phyloP scores from a whole-genome alignment of 2,329 filamentous ascomycete genomes.

The Mycogone perniciosa region DNA sequence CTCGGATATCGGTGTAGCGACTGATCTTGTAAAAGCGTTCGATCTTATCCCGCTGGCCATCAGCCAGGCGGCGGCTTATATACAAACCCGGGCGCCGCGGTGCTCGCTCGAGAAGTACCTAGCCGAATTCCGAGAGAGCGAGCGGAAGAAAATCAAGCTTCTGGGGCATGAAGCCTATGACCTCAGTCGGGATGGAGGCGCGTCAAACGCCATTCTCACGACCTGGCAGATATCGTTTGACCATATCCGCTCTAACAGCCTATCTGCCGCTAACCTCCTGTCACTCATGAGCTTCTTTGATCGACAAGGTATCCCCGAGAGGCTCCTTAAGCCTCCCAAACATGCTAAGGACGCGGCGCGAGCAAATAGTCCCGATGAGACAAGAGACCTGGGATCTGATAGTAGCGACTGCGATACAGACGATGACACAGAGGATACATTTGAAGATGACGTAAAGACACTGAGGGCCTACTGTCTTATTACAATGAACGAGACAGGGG shows the following conservation, averaged over 20 bases:
- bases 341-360: not conserved
- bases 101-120: slow-evolving; percentile 33
- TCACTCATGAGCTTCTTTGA: slow-evolving; percentile 43
- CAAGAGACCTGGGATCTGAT: not conserved
- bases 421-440: not conserved
- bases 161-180: not conserved
- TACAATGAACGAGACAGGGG: not conserved
- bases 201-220: not conserved
- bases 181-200: not conserved
- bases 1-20: slow-evolving; percentile 12
- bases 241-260: slow-evolving; percentile 26
- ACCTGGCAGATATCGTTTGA: slow-evolving; percentile 16
- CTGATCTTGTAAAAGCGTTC: slow-evolving; percentile 22
- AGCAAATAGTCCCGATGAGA: not conserved
- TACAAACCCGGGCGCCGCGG: slow-evolving; percentile 20
- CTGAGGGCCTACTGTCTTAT: not conserved
- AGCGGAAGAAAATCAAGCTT: slow-evolving; percentile 6
- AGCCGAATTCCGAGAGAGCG: slow-evolving; percentile 22
- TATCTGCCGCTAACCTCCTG: slow-evolving; percentile 34
- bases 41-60: slow-evolving; percentile 29
- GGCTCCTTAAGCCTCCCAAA: not conserved
- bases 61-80: slow-evolving; percentile 29
- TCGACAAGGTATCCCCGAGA: slow-evolving; percentile 32
- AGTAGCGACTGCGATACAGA: not conserved
- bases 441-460: not conserved